Evolutionary conservation across 1,139 yeast species (phyloP), one percentile per base, ranked within the genome.

Genomic region (Debaryomyces psychrophilus): DNA sequence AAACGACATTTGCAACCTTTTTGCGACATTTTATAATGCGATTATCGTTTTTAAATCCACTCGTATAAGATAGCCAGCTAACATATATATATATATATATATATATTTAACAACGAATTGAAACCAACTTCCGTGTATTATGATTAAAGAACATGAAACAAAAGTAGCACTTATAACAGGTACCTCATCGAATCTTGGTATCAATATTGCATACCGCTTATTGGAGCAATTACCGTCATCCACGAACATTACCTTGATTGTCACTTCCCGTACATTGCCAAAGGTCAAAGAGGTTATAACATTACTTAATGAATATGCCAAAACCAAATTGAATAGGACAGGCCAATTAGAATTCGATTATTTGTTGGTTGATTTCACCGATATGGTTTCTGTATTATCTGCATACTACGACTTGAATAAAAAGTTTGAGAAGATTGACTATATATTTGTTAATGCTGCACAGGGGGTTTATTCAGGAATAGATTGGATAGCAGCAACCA

Each of bases 241-340:
- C 17, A 71, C 73, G 11, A 73, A 85, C 46, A 61, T 93, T 44
- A 90, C 97, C 0, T 71, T 93, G 6, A 82, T 93, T 11, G 90
- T 92, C 8, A 90, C 98, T 0, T 88, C 97, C 2, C 76, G 99
- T 55, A 89, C 96, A 0, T 73, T 93, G 39, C 90, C 96, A 5
- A 81, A 88, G 48, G 96, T 83, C 8, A 83, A 85, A 50, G 89
- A 87, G 49, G 86, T 85, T n/a, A 87, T 90, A 36, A 76, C 73
- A 22, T 62, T 69, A 41, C 82, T 92, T 50, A 81, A 84, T 51
- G 64, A 67, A 5, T 80, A 77, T 60, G 80, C 79, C 22, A 68
- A 66, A 18, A 33, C 3, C 11, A 64, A 67, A 12, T 57, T 65
- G 2, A 47, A 60, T 20, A 73, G 85, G 46, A 60, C 68, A 3